Evolutionary conservation across 139 green algal species (phyloP).

Genomic region (Chlamydomonas asymmetrica): DNA sequence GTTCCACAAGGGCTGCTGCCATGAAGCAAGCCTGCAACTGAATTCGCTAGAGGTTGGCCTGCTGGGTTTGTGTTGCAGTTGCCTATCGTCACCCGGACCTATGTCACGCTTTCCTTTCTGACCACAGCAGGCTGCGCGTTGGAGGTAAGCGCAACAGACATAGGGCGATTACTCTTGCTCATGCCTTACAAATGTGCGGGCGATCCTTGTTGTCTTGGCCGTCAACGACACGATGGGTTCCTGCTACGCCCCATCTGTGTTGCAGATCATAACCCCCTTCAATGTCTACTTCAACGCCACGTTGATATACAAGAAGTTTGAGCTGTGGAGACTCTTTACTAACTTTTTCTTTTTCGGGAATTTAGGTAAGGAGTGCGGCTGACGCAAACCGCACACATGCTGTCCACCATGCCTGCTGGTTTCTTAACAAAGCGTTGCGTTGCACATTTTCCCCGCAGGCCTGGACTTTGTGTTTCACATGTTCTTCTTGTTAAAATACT

Average conservation of each 20-base stretch:
- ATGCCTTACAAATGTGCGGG: no score
- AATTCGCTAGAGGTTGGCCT: no score
- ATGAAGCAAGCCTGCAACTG: no score
- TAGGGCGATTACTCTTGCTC: background rate
- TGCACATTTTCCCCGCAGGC: conserved; percentile 67
- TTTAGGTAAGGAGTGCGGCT: conserved; percentile 69
- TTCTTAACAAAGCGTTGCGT: no score
- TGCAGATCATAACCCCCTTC: conserved; percentile 93
- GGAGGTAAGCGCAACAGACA: conserved; percentile 71
- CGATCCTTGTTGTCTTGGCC: no score
- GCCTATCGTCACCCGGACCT: conserved; percentile 91
- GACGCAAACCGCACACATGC: no score
- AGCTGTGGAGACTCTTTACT: conserved; percentile 95
- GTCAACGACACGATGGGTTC: no score
- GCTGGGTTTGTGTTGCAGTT: conserved; percentile 65
- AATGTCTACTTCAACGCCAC: conserved; percentile 97
- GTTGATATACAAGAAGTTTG: conserved; percentile 86
- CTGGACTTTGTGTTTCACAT: conserved; percentile 99
- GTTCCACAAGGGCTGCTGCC: no score
- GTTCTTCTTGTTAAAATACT: conserved; percentile 99
- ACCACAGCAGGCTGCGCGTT: conserved; percentile 92
- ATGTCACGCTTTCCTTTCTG: conserved; percentile 93
- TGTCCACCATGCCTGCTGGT: no score
- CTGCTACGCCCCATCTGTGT: no score
- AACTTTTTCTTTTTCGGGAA: conserved; percentile 99